Base-by-base conservation (phyloP, 1,284 basidiomycete genomes). In the Mycena citricolor region DNA sequence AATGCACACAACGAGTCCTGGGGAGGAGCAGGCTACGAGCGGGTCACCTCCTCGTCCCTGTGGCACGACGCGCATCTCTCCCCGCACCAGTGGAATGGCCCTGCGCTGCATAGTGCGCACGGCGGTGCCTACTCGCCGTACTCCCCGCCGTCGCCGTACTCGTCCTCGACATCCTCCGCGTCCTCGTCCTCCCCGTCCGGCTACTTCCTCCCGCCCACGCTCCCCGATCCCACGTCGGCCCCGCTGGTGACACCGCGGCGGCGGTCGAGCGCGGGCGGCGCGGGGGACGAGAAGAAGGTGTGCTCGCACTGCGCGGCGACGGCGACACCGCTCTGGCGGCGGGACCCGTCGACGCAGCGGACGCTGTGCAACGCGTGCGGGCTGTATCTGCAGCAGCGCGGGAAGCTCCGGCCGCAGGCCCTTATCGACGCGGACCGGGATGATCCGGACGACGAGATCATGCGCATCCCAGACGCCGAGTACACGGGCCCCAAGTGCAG, bases 291-390 rank as follows among this genome's bases (percentile, higher is more conserved):
- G 1, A 51, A 47, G 25, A 51, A 51, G 30, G 21, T 23, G 11
- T 50, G 48, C 25, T 47, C 44, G 32, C 49, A 51, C 30, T 51
- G 49, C 14, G 44, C 47, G 17, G 49, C 44, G 6, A 51, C 49
- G 12, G 32, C 36, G 19, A 51, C 49, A 4, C 49, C 49, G 5
- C 42, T 51, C 5, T 51, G 53, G 53, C 51, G 53, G 13, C 47
- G 50, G n/a, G 47, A 52, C 14, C 47, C 51, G 0, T 13, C 30
- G 1, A 50, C 51, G 2, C 44, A 44, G 25, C 43, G 44, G 1
- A 33, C 46, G 3, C 47, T 54, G 1, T 54, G 53, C 34, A 54
- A 55, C 31, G 53, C 53, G 0, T 55, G 53, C 19, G 47, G 51
- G 0, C 39, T 53, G 4, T 52, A 52, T 17, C 41, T 55, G 10